Evolutionary conservation across 805 yeast species (phyloP).

Genomic region (Wickerhamiella bombiphila): DNA sequence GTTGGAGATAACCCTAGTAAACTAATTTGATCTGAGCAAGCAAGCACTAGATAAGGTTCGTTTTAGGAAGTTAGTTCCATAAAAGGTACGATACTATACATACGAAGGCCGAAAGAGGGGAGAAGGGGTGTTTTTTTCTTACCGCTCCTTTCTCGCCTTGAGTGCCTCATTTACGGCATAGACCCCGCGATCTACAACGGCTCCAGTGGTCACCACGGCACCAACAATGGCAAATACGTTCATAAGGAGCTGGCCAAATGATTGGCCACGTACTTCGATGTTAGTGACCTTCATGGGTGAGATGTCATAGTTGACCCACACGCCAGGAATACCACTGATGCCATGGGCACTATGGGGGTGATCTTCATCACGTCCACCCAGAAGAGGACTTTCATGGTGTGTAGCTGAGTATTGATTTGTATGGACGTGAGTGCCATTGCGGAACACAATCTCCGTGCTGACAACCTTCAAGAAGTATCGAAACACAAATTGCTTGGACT

Average conservation of each 20-base stretch:
- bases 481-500: constrained; percentile 45
- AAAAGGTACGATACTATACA: too few species aligned
- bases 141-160: constrained; percentile 15
- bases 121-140: too few species aligned
- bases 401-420: constrained; percentile 88
- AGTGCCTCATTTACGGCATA: constrained; percentile 72
- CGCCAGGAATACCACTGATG: constrained; percentile 83
- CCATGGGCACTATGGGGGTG: constrained; percentile 64
- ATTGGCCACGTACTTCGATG: constrained; percentile 38
- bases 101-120: too few species aligned
- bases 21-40: too few species aligned
- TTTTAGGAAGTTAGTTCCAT: too few species aligned
- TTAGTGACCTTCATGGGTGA: constrained; percentile 86
- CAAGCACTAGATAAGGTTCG: too few species aligned
- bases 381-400: constrained; percentile 68
- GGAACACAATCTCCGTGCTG: constrained; percentile 67
- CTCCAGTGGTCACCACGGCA: constrained; percentile 85
- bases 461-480: constrained; percentile 82
- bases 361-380: constrained; percentile 81
- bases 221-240: constrained; percentile 70
- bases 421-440: constrained; percentile 40
- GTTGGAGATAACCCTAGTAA: too few species aligned
- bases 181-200: constrained; percentile 72
- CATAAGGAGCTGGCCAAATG: constrained; percentile 22
- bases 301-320: constrained; percentile 77